Evolutionary conservation across 2,329 filamentous ascomycete species (phyloP).

Genomic region (Trichoderma oligosporum): DNA sequence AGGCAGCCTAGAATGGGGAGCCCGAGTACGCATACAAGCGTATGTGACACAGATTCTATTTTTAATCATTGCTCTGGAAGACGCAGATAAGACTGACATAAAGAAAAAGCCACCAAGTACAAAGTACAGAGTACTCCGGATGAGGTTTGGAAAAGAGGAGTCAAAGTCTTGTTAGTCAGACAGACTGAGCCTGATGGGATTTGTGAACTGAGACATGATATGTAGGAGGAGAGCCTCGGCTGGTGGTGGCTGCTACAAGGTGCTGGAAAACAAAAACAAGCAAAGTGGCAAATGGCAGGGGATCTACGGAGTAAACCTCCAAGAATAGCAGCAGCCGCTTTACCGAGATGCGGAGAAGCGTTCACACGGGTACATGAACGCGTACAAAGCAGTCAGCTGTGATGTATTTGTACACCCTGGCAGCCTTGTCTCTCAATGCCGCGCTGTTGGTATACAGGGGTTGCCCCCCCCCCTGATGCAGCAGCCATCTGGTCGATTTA

Average conservation of each 20-base stretch:
- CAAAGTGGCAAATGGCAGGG: slow-evolving; percentile 4
- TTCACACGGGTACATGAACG: background rate
- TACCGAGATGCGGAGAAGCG: background rate
- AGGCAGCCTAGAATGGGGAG: too few relatives aligned
- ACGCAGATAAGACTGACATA: too few relatives aligned
- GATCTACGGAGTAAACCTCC: background rate
- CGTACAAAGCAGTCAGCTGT: background rate
- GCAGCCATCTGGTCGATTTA: background rate
- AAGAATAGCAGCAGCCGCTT: background rate
- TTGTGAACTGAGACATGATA: slow-evolving; percentile 3
- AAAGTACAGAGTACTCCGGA: too few relatives aligned
- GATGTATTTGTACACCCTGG: background rate
- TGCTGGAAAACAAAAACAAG: background rate
- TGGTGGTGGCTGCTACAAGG: background rate
- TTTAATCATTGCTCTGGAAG: too few relatives aligned
- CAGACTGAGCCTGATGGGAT: background rate
- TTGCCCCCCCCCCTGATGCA: background rate
- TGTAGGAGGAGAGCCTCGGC: background rate
- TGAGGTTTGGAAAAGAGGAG: background rate
- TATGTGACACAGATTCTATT: too few relatives aligned
- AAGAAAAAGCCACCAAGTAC: too few relatives aligned
- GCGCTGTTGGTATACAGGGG: background rate
- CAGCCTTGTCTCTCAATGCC: background rate
- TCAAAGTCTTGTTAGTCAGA: background rate
- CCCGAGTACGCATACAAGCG: too few relatives aligned